Conservation (phyloP, 352 stramenopile species). For the Phytophthora niederhauseri region DNA sequence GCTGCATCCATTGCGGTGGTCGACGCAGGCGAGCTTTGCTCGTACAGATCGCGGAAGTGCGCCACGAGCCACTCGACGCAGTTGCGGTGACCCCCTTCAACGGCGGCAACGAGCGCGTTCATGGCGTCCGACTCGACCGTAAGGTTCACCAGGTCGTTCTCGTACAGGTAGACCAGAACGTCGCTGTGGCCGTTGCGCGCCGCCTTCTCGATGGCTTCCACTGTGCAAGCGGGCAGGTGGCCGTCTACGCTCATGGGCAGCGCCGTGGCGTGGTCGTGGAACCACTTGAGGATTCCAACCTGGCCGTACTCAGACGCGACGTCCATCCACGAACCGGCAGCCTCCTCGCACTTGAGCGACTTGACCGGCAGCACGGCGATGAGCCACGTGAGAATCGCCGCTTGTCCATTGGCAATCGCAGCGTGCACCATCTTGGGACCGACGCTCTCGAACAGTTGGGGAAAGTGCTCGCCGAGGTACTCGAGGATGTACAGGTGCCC, state of each 20-base stretch:
- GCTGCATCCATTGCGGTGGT: constrained; percentile 60
- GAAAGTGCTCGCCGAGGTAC: constrained; percentile 54
- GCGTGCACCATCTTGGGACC: constrained; percentile 71
- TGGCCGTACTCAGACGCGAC: constrained; percentile 73
- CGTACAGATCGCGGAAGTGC: constrained; percentile 52
- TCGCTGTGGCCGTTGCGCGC: constrained; percentile 67
- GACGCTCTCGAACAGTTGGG: constrained; percentile 50
- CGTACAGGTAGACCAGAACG: constrained; percentile 60
- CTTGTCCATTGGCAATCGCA: constrained; percentile 63
- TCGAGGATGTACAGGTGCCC: constrained; percentile 66
- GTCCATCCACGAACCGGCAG: constrained; percentile 71
- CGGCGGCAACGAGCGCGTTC: constrained; percentile 59
- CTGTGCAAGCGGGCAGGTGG: constrained; percentile 51
- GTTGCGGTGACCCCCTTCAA: constrained; percentile 53
- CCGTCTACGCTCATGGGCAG: constrained; percentile 66
- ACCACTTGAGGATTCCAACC: constrained; percentile 68
- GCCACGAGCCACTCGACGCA: constrained; percentile 67
- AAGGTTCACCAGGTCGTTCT: constrained; percentile 59
- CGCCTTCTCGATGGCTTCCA: constrained; percentile 66
- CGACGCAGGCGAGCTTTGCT: constrained; percentile 29
- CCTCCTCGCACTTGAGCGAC: constrained; percentile 70
- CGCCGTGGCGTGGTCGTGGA: constrained; percentile 61
- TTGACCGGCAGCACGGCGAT: constrained; percentile 64
- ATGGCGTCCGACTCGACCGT: constrained; percentile 51
- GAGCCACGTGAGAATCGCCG: constrained; percentile 64